Evolutionary conservation across 768 basidiomycete species (phyloP).

Genomic region (Gautieria morchelliformis): DNA sequence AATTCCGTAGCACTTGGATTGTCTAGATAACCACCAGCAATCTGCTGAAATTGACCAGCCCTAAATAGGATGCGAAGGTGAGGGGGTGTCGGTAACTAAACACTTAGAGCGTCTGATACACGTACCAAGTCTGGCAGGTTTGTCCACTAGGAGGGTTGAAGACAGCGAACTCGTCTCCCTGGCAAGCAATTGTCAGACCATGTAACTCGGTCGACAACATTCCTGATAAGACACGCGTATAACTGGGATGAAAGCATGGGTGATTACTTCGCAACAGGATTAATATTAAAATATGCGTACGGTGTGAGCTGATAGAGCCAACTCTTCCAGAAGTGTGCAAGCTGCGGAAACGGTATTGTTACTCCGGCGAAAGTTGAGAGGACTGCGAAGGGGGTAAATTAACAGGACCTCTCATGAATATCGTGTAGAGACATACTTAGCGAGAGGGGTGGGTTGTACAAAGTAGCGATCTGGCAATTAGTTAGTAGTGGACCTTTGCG

Average conservation of each 20-base stretch:
- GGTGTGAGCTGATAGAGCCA: conserved; percentile 72
- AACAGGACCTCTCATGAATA: not conserved
- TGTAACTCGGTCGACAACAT: conserved; percentile 74
- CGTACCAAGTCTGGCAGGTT: conserved; percentile 55
- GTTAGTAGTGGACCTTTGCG: conserved; percentile 12
- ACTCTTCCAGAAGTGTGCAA: conserved; percentile 60
- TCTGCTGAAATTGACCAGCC: conserved; percentile 50
- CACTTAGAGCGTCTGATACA: not conserved
- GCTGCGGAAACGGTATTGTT: conserved; percentile 56
- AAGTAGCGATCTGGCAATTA: conserved; percentile 47
- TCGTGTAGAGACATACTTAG: conserved; percentile 15
- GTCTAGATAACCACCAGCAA: conserved; percentile 65
- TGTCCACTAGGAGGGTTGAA: conserved; percentile 70
- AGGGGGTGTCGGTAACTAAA: not conserved
- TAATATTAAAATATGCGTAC: conserved; percentile 22
- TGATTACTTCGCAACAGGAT: not conserved
- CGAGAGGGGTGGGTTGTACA: conserved; percentile 71
- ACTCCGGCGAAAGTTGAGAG: conserved; percentile 75
- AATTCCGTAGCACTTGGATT: conserved; percentile 46
- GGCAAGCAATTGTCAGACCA: conserved; percentile 56
- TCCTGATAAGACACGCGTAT: conserved; percentile 54
- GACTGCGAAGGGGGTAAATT: conserved; percentile 16
- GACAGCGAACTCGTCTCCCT: conserved; percentile 54
- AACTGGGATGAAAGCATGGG: not conserved
- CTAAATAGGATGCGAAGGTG: not conserved